Conservation (phyloP, 139 green algal genomes). For the Asterochloris erici region DNA sequence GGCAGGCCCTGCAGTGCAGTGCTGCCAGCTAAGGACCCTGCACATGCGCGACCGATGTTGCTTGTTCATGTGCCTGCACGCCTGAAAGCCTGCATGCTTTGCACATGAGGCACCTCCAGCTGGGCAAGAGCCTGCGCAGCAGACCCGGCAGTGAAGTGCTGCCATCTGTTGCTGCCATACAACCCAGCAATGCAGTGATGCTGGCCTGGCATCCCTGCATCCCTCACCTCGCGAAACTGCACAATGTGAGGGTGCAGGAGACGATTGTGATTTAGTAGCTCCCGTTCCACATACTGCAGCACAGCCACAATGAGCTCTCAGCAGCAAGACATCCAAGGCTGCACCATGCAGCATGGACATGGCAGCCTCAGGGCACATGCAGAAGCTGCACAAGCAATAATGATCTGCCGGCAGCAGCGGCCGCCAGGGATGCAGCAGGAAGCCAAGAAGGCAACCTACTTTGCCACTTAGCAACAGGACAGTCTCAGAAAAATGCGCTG, state of each 20-base stretch:
- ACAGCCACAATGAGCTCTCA: conserved; percentile 19
- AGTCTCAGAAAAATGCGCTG: neutral
- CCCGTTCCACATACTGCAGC: conserved; percentile 38
- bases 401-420: too few relatives aligned
- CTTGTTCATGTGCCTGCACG: too few relatives aligned
- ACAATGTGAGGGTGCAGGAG: conserved; percentile 85
- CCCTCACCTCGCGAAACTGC: conserved; percentile 46
- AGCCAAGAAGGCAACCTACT: neutral
- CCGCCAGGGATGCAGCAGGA: neutral
- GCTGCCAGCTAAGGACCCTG: too few relatives aligned
- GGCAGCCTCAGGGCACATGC: too few relatives aligned
- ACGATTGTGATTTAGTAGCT: conserved; percentile 37
- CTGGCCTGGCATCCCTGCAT: neutral
- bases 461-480: neutral
- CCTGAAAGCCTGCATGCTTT: too few relatives aligned
- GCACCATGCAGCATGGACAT: neutral
- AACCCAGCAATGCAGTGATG: conserved; percentile 36
- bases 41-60: too few relatives aligned
- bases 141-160: too few relatives aligned
- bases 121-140: too few relatives aligned
- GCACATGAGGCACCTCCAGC: too few relatives aligned
- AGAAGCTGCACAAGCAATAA: too few relatives aligned
- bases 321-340: neutral
- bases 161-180: too few relatives aligned
- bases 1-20: too few relatives aligned